Base-by-base conservation (phyloP, 805 yeast genomes). In the Soucietia sequanensis region DNA sequence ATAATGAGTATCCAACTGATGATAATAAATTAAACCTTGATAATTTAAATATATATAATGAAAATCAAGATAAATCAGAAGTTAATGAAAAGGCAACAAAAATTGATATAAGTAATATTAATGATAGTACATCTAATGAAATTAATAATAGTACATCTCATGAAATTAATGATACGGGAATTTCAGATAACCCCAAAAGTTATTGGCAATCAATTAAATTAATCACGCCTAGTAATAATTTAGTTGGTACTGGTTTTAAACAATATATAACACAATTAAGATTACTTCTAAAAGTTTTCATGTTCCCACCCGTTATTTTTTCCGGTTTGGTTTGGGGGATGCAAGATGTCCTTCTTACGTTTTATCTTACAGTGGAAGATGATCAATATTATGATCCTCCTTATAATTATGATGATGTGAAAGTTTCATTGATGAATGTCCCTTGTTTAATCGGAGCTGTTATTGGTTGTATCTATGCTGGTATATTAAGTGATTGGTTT, bases 301-400 rank as follows among this genome's bases (percentile, higher is more conserved):
- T 57, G 17, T 60, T 61, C 39, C 68, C 69, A 0, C 66, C 68
- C 5, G 60, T 57, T 2, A 48, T 62, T 37, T 60, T 49, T 37
- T 62, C 70, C 4, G 69, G 69, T 17, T 35, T 62, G 12, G 54
- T 62, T 28, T 64, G 69, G 70, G 69, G 69, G 6, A 48, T 63
- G 35, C 70, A 63, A 43, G 63, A 60, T 37, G 65, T 66, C 2
- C 54, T 61, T 33, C 50, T 64, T 47, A 62, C 68, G 5, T 64
- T 64, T 40, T 64, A 61, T 41, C 50, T 64, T 36, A 64, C 70
- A 0, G 65, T 63, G 3, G 64, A 63, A 35, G 69, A 63, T 38
- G 65, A 62, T 32, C 50, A 54, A 31, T 62, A 54, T 37, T 56
- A 56, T 35, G 57, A 55, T 34, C 56, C 61, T 9, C 68, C 68